Evolutionary conservation across 768 basidiomycete genomes (phyloP).

Genomic region (Boletus rubroflammeus): DNA sequence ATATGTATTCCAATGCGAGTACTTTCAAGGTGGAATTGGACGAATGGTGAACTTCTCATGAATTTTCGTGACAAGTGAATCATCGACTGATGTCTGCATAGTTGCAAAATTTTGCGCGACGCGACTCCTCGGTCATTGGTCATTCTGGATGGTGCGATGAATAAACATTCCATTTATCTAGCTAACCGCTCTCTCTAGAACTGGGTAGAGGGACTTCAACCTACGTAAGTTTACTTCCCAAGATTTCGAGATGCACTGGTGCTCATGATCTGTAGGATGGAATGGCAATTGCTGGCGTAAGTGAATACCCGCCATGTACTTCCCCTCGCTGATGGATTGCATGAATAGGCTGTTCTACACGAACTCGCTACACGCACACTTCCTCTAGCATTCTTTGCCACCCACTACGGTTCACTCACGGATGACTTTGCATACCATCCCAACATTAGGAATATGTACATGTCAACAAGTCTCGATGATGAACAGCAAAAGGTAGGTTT

Average conservation of each 20-base stretch:
- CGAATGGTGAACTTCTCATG: constrained; percentile 64
- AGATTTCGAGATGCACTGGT: constrained; percentile 10
- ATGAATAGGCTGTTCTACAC: constrained; percentile 78
- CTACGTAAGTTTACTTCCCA: constrained; percentile 48
- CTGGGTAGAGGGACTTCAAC: constrained; percentile 95
- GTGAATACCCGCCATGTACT: constrained; percentile 15
- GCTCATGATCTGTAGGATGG: constrained; percentile 61
- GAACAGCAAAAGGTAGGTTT: constrained; percentile 75
- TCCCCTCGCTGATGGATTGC: constrained; percentile 3
- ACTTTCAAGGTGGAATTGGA: constrained; percentile 99
- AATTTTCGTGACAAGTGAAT: neutral
- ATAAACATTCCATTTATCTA: neutral
- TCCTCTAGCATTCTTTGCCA: constrained; percentile 93
- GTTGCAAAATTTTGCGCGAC: constrained; percentile 90
- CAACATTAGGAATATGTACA: constrained; percentile 92
- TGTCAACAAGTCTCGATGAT: constrained; percentile 92
- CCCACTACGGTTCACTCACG: constrained; percentile 94
- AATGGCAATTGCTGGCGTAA: constrained; percentile 94
- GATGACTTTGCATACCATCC: constrained; percentile 92
- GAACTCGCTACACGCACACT: constrained; percentile 91
- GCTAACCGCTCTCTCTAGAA: constrained; percentile 47
- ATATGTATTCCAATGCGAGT: constrained; percentile 91
- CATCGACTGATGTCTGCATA: constrained; percentile 27
- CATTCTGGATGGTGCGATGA: constrained; percentile 79
- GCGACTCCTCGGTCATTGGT: constrained; percentile 93